Evolutionary conservation across 306 rosid genomes (phyloP).

Genomic region (Senna tora): DNA sequence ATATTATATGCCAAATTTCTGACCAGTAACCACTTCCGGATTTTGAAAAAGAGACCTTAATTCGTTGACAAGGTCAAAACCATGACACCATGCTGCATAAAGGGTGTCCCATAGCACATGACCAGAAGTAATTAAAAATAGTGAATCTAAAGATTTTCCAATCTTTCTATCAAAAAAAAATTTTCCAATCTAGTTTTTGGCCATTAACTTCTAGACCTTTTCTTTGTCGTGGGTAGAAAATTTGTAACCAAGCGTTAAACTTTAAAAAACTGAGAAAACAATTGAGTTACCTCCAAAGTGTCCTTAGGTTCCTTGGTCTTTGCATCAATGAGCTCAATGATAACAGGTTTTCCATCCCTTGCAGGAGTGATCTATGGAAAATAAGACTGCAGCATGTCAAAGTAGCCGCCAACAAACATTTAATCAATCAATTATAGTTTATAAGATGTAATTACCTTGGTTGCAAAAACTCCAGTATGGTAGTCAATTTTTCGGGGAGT

Average conservation of each 20-base stretch:
- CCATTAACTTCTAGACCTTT: background rate
- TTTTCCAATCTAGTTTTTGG: conserved; percentile 7
- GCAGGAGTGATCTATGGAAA: conserved; percentile 81
- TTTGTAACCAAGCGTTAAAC: background rate
- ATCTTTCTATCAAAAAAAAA: too few relatives aligned
- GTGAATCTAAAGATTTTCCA: background rate
- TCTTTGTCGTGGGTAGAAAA: background rate
- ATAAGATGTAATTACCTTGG: conserved; percentile 62
- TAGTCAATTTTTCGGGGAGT: conserved; percentile 86
- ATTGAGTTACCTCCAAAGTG: conserved; percentile 75
- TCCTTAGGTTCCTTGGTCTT: conserved; percentile 87
- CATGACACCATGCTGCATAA: background rate
- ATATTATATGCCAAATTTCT: conserved; percentile 16
- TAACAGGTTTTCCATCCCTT: conserved; percentile 91
- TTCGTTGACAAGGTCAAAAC: too few relatives aligned
- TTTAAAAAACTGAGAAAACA: background rate
- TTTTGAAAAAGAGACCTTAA: background rate
- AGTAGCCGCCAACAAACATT: conserved; percentile 17
- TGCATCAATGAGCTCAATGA: conserved; percentile 90
- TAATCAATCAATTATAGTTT: conserved; percentile 27
- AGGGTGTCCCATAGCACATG: conserved; percentile 17
- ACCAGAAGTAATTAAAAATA: background rate
- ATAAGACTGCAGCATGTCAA: conserved; percentile 24
- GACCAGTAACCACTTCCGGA: conserved; percentile 12
- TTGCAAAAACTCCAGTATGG: conserved; percentile 92